Base-by-base conservation (phyloP, 2,329 filamentous ascomycete species). In the Microascus cirrosus region DNA sequence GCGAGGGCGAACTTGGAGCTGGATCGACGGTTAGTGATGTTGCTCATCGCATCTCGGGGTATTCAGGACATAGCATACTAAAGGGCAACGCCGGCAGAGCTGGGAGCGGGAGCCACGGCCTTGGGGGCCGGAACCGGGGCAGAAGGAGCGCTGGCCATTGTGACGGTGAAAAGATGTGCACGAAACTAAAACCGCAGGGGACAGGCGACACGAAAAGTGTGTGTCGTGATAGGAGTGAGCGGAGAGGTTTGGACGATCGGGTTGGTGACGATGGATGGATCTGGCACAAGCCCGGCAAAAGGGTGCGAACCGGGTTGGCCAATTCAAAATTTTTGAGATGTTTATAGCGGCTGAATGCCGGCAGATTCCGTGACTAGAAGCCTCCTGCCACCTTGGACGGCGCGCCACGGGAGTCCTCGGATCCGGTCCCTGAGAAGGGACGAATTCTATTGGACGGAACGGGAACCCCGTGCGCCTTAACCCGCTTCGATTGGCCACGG, bases 1-100 rank as follows among this genome's bases (percentile, higher is more conserved):
- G 94, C 92, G 69, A 99, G 88, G 77, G 94, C 93, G 80, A 96
- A 96, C 77, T 90, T 85, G 69, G 90, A 89, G 86, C 56, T 58
- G 24, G 51, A 34, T 50, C 22, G 42, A 56, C 34, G 22, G 55
- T 56, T 36, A 56, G 55, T 18, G 39, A 42, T 39, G 24, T 15
- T 42, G 24, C 24, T 24, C 36, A n/a, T 24, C 2, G 32, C 20
- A 34, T n/a, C 10, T 57, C 50, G 45, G 32, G 48, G 25, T 10
- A n/a, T 25, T 57, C 34, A 39, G 42, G 55, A 18, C 25, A 20
- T n/a, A 48, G n/a, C 55, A 24, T 52, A 56, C 39, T 58, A 58
- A 18, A 58, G 56, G 56, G 48, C 56, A n/a, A 42, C n/a, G 22
- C 56, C 50, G 24, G 34, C 42, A 42, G 50, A 61, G 61, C 57